phyloP scores from a whole-genome alignment of 176 grass and related monocot genomes.

The Hyparrhenia diplandra region DNA sequence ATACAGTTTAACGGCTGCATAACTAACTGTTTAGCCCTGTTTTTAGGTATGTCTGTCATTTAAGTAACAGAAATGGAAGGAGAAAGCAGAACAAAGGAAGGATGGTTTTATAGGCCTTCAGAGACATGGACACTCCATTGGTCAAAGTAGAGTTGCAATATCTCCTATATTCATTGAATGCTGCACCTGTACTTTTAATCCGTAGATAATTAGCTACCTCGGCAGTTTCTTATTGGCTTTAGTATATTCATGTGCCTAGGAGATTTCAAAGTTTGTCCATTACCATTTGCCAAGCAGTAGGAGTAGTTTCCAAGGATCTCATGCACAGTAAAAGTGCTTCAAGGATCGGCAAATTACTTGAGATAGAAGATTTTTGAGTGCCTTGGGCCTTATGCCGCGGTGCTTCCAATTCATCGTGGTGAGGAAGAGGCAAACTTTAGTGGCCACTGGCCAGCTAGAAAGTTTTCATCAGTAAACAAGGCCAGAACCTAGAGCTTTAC shows the following conservation, averaged over 20 bases:
- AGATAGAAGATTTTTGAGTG: constrained; percentile 32
- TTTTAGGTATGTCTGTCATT: constrained; percentile 40
- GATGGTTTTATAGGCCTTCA: constrained; percentile 40
- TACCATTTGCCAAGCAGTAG: constrained; percentile 20
- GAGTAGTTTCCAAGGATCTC: constrained; percentile 32
- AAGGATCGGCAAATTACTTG: constrained; percentile 35
- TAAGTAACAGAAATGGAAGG: constrained; percentile 32
- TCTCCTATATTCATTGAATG: constrained; percentile 30
- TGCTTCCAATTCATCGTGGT: constrained; percentile 8
- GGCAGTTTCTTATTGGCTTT: constrained; percentile 31
- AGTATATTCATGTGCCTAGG: constrained; percentile 43
- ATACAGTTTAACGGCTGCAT: constrained; percentile 37
- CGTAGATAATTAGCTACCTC: constrained; percentile 6
- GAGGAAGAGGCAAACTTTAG: constrained; percentile 34
- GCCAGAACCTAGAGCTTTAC: constrained; percentile 34
- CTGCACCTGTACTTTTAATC: constrained; percentile 35
- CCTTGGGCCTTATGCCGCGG: constrained; percentile 22
- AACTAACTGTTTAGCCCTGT: constrained; percentile 19
- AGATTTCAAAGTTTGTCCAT: constrained; percentile 39
- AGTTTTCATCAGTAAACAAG: constrained; percentile 26
- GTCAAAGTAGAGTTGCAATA: constrained; percentile 41
- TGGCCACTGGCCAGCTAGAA: constrained; percentile 38
- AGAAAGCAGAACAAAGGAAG: constrained; percentile 18
- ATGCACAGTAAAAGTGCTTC: constrained; percentile 23
- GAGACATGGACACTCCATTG: constrained; percentile 11